Evolutionary conservation across 1,284 basidiomycete species (phyloP), one percentile per base, ranked within the genome.

Genomic region (Cutaneotrichosporon spelunceum): DNA sequence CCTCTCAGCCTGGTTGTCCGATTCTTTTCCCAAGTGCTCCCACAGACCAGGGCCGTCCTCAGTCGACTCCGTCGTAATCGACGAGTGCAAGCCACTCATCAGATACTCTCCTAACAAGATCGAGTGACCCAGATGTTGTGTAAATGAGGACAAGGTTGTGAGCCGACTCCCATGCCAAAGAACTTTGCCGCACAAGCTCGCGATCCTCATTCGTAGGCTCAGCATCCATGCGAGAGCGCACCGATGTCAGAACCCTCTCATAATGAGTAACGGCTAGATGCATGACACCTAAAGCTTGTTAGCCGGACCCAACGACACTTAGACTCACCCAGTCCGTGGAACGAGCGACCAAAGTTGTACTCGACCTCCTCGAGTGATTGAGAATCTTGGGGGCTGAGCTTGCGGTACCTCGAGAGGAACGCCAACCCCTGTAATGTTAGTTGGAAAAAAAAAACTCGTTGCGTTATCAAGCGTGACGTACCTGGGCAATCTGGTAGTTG

Each of bases 311-410:
- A 23, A 16, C 14, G 13, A 56, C 33, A 26, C 11, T 39, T 36
- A 21, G 21, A 80, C 68, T 71, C 33, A 92, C 93, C 90, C 16
- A 98, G 81, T 60, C 93, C 89, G 72, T 99, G 94, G 73, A 96
- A 96, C 0, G 87, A 85, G 48, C 95, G 82, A 0, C 88, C 95
- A 73, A 91, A 90, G 74, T 98, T 98, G 78, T 87, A 98, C 67
- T 97, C 92, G 2, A 93, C 87, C 72, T 93, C 90, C 53, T 85
- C 85, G n/a, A 79, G 76, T 3, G 78, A 73, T 39, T 81, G 78
- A 0, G 68, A 71, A 54, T 61, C 82, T 79, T 61, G 52, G 84
- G 81, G 36, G 44, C 65, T 73, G 33, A 88, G 70, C 21, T 82
- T 79, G 19, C 90, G 84, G 76, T 95, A 94, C 53, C 86, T 83